Evolutionary conservation across 805 yeast genomes (phyloP), one percentile per base, ranked within the genome.

Genomic region (Metschnikowia matae): DNA sequence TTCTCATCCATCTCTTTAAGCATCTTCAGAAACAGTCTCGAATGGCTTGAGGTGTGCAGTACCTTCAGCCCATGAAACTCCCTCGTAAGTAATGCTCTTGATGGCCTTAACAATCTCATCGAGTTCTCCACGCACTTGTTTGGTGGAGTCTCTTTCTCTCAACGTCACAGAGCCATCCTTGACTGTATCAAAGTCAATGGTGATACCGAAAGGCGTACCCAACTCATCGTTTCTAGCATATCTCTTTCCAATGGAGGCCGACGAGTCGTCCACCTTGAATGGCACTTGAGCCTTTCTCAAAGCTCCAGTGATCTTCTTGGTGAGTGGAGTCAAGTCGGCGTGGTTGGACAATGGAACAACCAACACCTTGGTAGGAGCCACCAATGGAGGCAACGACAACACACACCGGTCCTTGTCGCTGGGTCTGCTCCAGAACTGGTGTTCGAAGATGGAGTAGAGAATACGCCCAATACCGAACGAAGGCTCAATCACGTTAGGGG

Each of bases 391-490:
- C 78, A 94, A 87, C 13, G 97, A 89, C 57, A 94, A 77, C 11
- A 89, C 96, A 32, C 74, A 78, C 63, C 92, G 84, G 73, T 96
- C 91, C 51, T 88, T 85, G 55, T 84, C 80, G 67, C 87, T 97
- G 17, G 96, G 89, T 74, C 99, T 85, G 49, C 86, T 73, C 96
- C 97, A 94, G 87, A 85, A 94, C 46, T 82, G 79, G 73, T 94
- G 99, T 77, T 94, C 99, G 64, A 91, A 87, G 59, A 92, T 71
- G 37, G 96, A 81, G 75, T 94, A 94, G 58, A 94, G 77, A 69
- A 95, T 89, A 77, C 99, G 91, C 53, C 99, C 99, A 67, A 94
- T 86, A 81, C 99, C 99, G 65, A 94, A 94, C 6, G 99, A 94
- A 55, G 99, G 99, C 76, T 94, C 99, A 63, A 94, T 94, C 54